Conservation (phyloP, 2,329 filamentous ascomycete species). For the Claviceps sp. region DNA sequence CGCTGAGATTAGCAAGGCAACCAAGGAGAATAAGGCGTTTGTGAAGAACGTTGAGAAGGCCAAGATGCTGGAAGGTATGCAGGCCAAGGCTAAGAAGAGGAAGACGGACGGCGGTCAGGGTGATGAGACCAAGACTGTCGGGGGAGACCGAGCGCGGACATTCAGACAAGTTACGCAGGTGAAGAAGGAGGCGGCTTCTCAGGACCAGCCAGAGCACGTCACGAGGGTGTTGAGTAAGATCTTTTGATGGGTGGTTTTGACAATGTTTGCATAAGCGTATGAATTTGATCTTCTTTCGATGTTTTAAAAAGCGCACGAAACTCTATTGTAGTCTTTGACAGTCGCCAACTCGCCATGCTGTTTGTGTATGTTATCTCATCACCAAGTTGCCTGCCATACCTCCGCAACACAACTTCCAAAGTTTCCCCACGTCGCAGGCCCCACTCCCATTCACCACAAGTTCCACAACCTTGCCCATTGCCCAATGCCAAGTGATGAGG, state of each 20-base stretch:
- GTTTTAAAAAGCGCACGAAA: too few species aligned
- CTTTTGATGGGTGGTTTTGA: slow-evolving; percentile 29
- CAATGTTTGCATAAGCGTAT: not conserved
- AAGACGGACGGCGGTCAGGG: slow-evolving; percentile 15
- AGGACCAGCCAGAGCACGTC: slow-evolving; percentile 40
- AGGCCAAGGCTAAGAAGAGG: slow-evolving; percentile 38
- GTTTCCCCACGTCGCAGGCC: too few species aligned
- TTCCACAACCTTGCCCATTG: too few species aligned
- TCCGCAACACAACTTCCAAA: too few species aligned
- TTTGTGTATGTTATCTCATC: too few species aligned
- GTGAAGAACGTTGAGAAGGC: slow-evolving; percentile 65
- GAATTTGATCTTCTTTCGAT: too few species aligned
- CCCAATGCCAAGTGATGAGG: too few species aligned
- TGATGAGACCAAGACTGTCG: slow-evolving; percentile 9
- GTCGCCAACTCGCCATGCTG: too few species aligned
- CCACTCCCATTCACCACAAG: too few species aligned
- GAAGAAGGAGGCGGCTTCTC: slow-evolving; percentile 30
- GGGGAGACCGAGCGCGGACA: slow-evolving; percentile 23
- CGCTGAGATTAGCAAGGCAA: slow-evolving; percentile 62
- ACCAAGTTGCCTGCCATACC: too few species aligned
- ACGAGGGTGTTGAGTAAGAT: slow-evolving; percentile 51
- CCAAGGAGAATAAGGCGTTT: slow-evolving; percentile 71
- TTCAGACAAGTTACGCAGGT: slow-evolving; percentile 56
- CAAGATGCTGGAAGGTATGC: slow-evolving; percentile 67
- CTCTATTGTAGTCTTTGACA: too few species aligned